These are phyloP conservation scores for Cordyceps cateniannulata DNA, from an alignment of 2,329 filamentous ascomycete genomes.

Conservation along the genomic window DNA sequence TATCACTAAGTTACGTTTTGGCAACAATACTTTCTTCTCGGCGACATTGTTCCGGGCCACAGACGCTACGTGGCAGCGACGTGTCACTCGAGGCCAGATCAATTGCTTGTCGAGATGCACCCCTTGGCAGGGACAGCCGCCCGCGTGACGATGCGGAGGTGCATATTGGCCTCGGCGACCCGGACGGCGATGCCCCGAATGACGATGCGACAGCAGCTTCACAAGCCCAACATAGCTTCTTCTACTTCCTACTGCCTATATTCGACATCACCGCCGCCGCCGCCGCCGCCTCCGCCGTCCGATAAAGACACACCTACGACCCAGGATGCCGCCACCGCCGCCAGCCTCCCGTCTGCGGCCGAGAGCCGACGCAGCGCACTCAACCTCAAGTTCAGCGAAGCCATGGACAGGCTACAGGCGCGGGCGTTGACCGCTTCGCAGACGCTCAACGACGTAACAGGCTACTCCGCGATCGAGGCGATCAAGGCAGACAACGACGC, in stretches of 20 bases:
- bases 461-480: slow-evolving; percentile 84
- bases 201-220: neutral
- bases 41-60: neutral
- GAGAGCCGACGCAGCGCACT: slow-evolving; percentile 27
- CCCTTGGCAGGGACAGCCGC: neutral
- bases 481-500: slow-evolving; percentile 72
- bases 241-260: neutral
- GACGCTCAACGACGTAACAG: slow-evolving; percentile 87
- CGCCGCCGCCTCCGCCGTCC: too few relatives aligned
- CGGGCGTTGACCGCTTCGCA: slow-evolving; percentile 81
- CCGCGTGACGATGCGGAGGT: neutral
- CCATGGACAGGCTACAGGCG: slow-evolving; percentile 87
- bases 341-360: slow-evolving; percentile 27
- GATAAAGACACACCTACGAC: neutral
- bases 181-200: neutral
- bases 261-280: neutral
- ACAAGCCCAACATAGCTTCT: neutral
- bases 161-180: neutral
- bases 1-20: too few relatives aligned
- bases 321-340: neutral
- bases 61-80: neutral
- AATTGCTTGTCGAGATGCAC: neutral
- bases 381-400: slow-evolving; percentile 28
- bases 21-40: neutral
- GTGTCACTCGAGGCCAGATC: neutral